phyloP scores from a whole-genome alignment of 2,329 filamentous ascomycete species.

The Aotearoamyces nothofagi region DNA sequence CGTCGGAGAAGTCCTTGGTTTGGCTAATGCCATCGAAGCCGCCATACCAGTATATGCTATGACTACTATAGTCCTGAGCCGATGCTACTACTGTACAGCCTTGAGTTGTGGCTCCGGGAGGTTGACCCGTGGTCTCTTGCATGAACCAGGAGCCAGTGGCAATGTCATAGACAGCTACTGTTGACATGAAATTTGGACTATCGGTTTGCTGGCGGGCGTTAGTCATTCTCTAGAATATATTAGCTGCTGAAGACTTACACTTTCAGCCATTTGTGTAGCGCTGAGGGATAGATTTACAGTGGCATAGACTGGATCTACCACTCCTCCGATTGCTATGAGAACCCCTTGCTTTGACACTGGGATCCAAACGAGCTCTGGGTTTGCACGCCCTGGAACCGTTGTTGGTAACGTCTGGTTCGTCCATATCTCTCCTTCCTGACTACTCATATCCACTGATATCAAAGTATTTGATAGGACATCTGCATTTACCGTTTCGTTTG shows the following conservation, averaged over 20 bases:
- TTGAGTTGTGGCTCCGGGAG: slow-evolving; percentile 41
- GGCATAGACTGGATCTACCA: slow-evolving; percentile 40
- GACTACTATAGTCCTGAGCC: slow-evolving; percentile 55
- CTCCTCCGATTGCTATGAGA: slow-evolving; percentile 63
- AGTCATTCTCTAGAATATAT: slow-evolving; percentile 5
- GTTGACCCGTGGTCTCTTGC: slow-evolving; percentile 47
- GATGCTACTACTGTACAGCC: slow-evolving; percentile 63
- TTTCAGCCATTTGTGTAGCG: slow-evolving; percentile 22
- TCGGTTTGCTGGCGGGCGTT: slow-evolving; percentile 30
- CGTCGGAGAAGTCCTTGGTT: slow-evolving; percentile 32
- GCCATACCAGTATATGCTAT: slow-evolving; percentile 76
- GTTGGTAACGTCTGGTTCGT: slow-evolving; percentile 36
- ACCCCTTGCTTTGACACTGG: slow-evolving; percentile 66
- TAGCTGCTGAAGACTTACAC: slow-evolving; percentile 18
- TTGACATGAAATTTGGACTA: slow-evolving; percentile 55
- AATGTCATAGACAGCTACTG: slow-evolving; percentile 67
- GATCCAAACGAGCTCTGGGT: slow-evolving; percentile 56
- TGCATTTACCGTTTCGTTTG: slow-evolving; percentile 11
- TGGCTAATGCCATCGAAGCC: slow-evolving; percentile 45
- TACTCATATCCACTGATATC: slow-evolving; percentile 43
- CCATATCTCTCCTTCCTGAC: slow-evolving; percentile 36
- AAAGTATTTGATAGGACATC: slow-evolving; percentile 34
- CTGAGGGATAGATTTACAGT: slow-evolving; percentile 5
- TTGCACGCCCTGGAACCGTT: slow-evolving; percentile 37
- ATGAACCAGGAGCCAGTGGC: slow-evolving; percentile 50